Evolutionary conservation across 768 basidiomycete genomes (phyloP).

Genomic region (Favolaschia claudopus): DNA sequence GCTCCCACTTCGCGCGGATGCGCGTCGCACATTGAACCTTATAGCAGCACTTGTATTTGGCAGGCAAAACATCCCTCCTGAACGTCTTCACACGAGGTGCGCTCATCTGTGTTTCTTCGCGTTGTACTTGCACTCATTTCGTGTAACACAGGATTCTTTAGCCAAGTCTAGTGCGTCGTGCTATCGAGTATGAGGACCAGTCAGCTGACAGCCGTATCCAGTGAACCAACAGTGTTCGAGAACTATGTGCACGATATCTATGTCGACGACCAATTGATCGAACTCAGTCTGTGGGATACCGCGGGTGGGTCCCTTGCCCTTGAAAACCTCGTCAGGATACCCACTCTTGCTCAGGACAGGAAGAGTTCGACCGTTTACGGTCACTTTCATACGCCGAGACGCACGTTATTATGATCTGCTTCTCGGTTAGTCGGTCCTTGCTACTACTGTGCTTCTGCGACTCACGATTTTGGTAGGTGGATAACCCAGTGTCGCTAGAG

Average conservation of each 20-base stretch:
- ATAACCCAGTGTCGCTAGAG: slow-evolving; percentile 93
- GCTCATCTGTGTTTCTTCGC: not conserved
- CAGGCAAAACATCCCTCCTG: slow-evolving; percentile 84
- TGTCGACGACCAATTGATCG: slow-evolving; percentile 87
- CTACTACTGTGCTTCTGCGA: slow-evolving; percentile 13
- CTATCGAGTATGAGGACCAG: slow-evolving; percentile 1
- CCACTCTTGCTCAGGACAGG: slow-evolving; percentile 69
- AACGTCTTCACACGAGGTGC: slow-evolving; percentile 83
- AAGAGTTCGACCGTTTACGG: slow-evolving; percentile 93
- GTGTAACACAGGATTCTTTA: slow-evolving; percentile 71
- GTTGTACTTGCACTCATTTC: not conserved
- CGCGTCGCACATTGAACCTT: slow-evolving; percentile 32
- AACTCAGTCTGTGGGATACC: slow-evolving; percentile 97
- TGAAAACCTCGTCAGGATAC: slow-evolving; percentile 9
- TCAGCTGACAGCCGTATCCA: slow-evolving; percentile 35
- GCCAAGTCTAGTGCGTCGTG: slow-evolving; percentile 83
- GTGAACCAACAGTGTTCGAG: slow-evolving; percentile 95
- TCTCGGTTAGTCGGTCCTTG: slow-evolving; percentile 67
- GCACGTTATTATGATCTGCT: slow-evolving; percentile 95
- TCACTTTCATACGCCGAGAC: slow-evolving; percentile 98
- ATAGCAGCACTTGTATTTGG: slow-evolving; percentile 22
- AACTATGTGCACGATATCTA: slow-evolving; percentile 93
- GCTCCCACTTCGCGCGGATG: slow-evolving; percentile 31
- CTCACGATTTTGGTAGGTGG: slow-evolving; percentile 60
- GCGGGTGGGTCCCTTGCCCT: slow-evolving; percentile 64